Percentiles rank a stretch among this genome's conserved stretches.
Evolutionary conservation across 768 basidiomycete genomes (phyloP).

Genomic region (Phlebiopsis flavidoalba): DNA sequence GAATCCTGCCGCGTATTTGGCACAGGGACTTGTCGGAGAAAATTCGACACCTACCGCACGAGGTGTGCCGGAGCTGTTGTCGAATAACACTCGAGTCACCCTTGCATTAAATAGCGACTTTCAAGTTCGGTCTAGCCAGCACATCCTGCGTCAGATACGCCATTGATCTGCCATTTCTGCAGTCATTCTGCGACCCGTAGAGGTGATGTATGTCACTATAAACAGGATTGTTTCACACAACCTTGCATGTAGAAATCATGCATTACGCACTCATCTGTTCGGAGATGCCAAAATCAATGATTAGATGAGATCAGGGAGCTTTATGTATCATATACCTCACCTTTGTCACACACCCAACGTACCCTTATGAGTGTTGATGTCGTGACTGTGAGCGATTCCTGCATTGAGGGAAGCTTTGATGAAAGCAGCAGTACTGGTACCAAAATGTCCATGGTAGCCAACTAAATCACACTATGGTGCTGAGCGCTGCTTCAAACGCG

Average conservation of each 20-base stretch:
- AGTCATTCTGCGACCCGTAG: constrained; percentile 48
- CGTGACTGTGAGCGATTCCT: constrained; percentile 47
- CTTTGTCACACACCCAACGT: constrained; percentile 58
- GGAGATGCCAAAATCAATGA: not conserved
- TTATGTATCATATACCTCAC: constrained; percentile 23
- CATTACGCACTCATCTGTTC: not conserved
- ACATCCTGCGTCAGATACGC: constrained; percentile 66
- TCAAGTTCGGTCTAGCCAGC: constrained; percentile 59
- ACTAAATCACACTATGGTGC: constrained; percentile 23
- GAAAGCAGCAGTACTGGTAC: constrained; percentile 44
- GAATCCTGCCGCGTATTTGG: constrained; percentile 40
- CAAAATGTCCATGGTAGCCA: constrained; percentile 49
- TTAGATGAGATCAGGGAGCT: not conserved
- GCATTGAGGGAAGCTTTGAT: constrained; percentile 45
- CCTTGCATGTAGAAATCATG: not conserved
- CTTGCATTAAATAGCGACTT: constrained; percentile 49
- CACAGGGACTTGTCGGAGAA: constrained; percentile 31
- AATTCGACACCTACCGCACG: constrained; percentile 63
- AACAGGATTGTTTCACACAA: not conserved
- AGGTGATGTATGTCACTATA: constrained; percentile 64
- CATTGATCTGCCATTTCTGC: constrained; percentile 57
- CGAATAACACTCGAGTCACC: constrained; percentile 56
- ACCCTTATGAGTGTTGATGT: constrained; percentile 53
- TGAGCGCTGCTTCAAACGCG: not conserved
- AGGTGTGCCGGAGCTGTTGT: constrained; percentile 30